Base-by-base conservation (phyloP, 176 grass and related monocot species). In the Phyllostachys edulis region DNA sequence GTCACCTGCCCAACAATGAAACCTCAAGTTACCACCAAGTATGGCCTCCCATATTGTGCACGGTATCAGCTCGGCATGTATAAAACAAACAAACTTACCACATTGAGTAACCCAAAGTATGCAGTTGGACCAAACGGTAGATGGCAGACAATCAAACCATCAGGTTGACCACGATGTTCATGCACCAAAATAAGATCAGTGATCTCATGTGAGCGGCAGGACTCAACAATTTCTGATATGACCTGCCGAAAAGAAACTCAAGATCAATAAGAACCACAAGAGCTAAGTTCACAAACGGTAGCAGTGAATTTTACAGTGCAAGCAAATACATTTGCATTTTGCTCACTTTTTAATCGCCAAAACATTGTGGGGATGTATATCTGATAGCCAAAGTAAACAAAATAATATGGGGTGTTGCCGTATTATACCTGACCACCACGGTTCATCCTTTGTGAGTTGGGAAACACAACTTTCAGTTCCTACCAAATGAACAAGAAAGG, bases 81-180 rank as follows among this genome's bases (percentile, higher is more conserved):
- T 60, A 56, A 39, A 36, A 37, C 37, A 49, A 46, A 17, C 17
- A 76, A 24, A 98, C 93, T 75, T 86, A 96, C 96, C 91, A 96
- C 93, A 92, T 96, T 99, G 77, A 92, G 86, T 75, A 99, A 90
- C 23, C 93, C 93, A 86, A 99, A 99, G 66, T 88, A 99, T 72
- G 93, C 93, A 78, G 96, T 99, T 60, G 93, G 96, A 69, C 93
- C 96, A 79, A 89, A 78, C 15, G 96, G 96, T 27, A 94, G 75
- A 94, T 99, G 96, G 63, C 87, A 96, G 50, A 99, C 84, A 79
- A 96, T 92, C 76, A 99, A 90, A 69, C 93, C 91, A 92, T 99
- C 96, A 14, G 96, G 96, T 67, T 93, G 64, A 40, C 96, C 96
- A 15, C 92, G 95, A 90, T 98, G 92, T 70, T 95, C 95, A 87